Conservation (phyloP, 352 stramenopile genomes). For the Globisporangium middletonii region DNA sequence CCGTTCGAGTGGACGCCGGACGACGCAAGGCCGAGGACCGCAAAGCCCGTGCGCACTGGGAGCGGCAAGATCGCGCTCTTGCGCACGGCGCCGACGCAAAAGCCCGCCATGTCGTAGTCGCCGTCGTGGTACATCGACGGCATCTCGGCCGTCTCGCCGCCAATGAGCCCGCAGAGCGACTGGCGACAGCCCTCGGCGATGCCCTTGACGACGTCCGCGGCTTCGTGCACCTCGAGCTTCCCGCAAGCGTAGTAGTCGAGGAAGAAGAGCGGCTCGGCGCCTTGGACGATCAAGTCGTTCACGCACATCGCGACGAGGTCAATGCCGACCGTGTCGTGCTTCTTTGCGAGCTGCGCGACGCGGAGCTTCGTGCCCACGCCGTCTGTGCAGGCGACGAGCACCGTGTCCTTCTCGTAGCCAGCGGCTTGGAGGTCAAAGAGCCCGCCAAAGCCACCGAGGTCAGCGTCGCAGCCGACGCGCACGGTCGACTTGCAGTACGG, state of each 20-base stretch:
- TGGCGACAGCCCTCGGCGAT: constrained; percentile 97
- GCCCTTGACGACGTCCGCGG: constrained; percentile 93
- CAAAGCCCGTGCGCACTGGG: constrained; percentile 85
- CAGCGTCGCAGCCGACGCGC: constrained; percentile 93
- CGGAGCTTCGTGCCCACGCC: constrained; percentile 98
- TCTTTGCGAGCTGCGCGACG: constrained; percentile 79
- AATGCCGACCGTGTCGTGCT: constrained; percentile 96
- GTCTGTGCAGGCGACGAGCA: constrained; percentile 97
- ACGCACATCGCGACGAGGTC: constrained; percentile 99
- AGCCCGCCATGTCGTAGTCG: constrained; percentile 99
- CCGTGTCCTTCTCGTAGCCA: constrained; percentile 96
- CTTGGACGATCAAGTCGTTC: constrained; percentile 99
- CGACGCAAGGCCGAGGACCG: constrained; percentile 94
- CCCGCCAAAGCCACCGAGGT: constrained; percentile 96
- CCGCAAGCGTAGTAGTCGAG: constrained; percentile 99
- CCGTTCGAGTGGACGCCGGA: constrained; percentile 98
- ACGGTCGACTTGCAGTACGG: constrained; percentile 96
- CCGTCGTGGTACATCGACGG: constrained; percentile 97
- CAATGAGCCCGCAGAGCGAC: constrained; percentile 95
- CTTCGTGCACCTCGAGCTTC: constrained; percentile 94
- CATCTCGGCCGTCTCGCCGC: constrained; percentile 98
- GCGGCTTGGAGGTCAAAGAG: constrained; percentile 97
- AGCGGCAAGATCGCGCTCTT: constrained; percentile 84
- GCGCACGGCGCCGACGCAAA: constrained; percentile 95
- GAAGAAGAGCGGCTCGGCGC: constrained; percentile 99